These are phyloP conservation scores for Puccinia polysora DNA, from an alignment of 1,284 basidiomycete species.

Conservation along the genomic window DNA sequence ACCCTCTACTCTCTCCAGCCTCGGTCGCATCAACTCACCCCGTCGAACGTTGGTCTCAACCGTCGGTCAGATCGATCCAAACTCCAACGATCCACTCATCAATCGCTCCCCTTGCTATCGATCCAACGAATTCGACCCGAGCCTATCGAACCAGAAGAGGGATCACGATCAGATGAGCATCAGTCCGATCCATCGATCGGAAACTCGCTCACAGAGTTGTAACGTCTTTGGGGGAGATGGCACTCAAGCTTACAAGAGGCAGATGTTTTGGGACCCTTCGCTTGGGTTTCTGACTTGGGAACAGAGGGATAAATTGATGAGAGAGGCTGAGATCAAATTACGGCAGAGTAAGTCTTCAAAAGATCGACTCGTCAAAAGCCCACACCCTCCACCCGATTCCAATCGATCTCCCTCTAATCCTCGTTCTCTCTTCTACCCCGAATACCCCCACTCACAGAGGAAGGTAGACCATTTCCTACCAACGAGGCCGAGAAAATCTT, in stretches of 20 bases:
- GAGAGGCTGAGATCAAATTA: slow-evolving; percentile 22
- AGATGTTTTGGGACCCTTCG: slow-evolving; percentile 48
- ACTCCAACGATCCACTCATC: neutral
- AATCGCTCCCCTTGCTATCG: neutral
- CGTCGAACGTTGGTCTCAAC: neutral
- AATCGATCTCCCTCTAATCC: neutral
- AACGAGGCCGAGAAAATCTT: slow-evolving; percentile 55
- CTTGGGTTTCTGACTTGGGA: slow-evolving; percentile 46
- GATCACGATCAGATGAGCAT: slow-evolving; percentile 29
- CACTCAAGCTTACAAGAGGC: slow-evolving; percentile 45
- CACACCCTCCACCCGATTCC: neutral
- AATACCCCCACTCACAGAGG: neutral
- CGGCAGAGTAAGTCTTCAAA: slow-evolving; percentile 20
- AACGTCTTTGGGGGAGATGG: neutral
- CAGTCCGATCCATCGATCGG: slow-evolving; percentile 13
- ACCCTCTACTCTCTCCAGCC: neutral
- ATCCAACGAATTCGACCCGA: neutral
- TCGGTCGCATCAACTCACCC: neutral
- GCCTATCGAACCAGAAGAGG: slow-evolving; percentile 5
- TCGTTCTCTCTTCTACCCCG: neutral
- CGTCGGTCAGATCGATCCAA: neutral
- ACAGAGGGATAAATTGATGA: slow-evolving; percentile 45
- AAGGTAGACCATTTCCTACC: slow-evolving; percentile 50
- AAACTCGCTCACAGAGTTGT: neutral
- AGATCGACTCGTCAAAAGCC: neutral